Evolutionary conservation across 331 rosid genomes (phyloP), one percentile per base, ranked within the genome.

Genomic region (Ulmus americana): DNA sequence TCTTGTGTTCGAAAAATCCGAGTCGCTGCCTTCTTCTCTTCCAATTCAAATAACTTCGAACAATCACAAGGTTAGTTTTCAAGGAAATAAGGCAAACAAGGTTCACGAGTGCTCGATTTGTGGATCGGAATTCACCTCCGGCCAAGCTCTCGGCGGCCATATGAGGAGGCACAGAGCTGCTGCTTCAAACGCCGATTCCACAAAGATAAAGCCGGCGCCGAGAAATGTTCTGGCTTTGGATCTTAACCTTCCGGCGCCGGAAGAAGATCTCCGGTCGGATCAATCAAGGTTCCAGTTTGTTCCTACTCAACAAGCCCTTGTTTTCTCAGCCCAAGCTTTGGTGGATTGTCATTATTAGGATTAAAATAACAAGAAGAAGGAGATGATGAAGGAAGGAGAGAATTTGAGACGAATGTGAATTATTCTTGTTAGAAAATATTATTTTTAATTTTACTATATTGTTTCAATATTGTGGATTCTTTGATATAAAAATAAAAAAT

Each of bases 191-290:
- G 16, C 55, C 15, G 69, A 42, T 38, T 14, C 41, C 14, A 54
- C 7, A 9, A 69, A 0, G 55, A 4, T 6, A 67, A 51, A 14
- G 72, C 58, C 55, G 57, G 75, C 65, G 75, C 67, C 72, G 13
- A 72, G 77, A 47, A 86, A 71, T 71, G 65, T 87, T 70, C 76
- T 85, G 16, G 61, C 79, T 41, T 76, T 90, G 70, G 99, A 94
- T 82, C 97, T 94, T 10, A 94, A 94, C 62, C 91, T 94, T 41
- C 97, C 95, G 59, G 99, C 99, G 40, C 95, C 91, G 58, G 97
- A 87, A 52, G 95, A 90, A 4, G 87, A 90, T 64, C 71, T 65
- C 68, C 75, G 35, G 68, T 71, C 73, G 77, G 48, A 28, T 15
- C 20, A 14, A 22, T 18, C 88, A 0, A 82, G 71, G 67, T 94